phyloP scores from a whole-genome alignment of 768 basidiomycete genomes.

The Lentinula raphanica region DNA sequence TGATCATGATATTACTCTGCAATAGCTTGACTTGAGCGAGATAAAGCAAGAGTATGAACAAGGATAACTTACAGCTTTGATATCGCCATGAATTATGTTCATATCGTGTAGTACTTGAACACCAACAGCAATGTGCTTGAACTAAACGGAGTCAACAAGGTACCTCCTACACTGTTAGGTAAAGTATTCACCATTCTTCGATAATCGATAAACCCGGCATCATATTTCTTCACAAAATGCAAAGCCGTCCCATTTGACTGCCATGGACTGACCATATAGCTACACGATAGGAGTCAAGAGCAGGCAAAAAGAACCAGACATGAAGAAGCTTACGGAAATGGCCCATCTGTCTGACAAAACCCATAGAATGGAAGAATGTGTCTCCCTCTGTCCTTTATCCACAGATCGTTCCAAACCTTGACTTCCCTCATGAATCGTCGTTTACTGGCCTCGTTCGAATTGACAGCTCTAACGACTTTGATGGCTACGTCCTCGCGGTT shows the following conservation, averaged over 20 bases:
- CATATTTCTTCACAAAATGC: slow-evolving; percentile 38
- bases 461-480: slow-evolving; percentile 49
- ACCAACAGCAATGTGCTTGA: slow-evolving; percentile 41
- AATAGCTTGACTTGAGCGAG: not conserved
- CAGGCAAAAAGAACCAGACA: not conserved
- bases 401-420: slow-evolving; percentile 49
- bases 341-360: slow-evolving; percentile 50
- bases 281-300: slow-evolving; percentile 14
- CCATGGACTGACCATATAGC: slow-evolving; percentile 59
- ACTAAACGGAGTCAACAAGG: slow-evolving; percentile 23
- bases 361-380: slow-evolving; percentile 57
- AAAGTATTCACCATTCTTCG: slow-evolving; percentile 29
- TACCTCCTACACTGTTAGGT: not conserved
- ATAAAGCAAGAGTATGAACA: not conserved
- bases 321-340: slow-evolving; percentile 40
- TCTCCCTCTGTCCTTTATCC: slow-evolving; percentile 45
- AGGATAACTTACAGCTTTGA: slow-evolving; percentile 36
- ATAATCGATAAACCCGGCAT: slow-evolving; percentile 37
- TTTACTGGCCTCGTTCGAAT: slow-evolving; percentile 39
- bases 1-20: slow-evolving; percentile 47
- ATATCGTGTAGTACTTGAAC: slow-evolving; percentile 45
- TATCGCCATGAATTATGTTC: slow-evolving; percentile 27
- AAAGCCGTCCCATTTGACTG: slow-evolving; percentile 46
- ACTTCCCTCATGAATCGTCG: slow-evolving; percentile 50
- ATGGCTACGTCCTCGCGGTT: slow-evolving; percentile 51